A percentile compares a stretch with the other conserved stretches of the same genome.
phyloP scores from a whole-genome alignment of 1,284 basidiomycete species.

The Ganoderma leucocontextum region DNA sequence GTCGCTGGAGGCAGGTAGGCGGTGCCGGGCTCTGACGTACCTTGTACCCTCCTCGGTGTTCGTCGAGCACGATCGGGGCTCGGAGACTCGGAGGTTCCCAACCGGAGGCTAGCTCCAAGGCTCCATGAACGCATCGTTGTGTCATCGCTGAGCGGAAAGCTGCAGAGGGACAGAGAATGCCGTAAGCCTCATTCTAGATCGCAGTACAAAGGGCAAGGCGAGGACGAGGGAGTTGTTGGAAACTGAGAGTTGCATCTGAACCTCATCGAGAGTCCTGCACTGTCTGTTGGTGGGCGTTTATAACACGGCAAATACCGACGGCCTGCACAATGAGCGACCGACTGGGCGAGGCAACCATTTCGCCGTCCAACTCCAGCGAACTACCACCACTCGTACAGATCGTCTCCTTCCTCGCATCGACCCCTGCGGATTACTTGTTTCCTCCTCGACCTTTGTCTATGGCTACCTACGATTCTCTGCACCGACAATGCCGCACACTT shows the following conservation, averaged over 20 bases:
- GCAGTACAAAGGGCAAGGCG: neutral
- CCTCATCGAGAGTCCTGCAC: neutral
- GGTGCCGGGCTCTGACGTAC: conserved; percentile 11
- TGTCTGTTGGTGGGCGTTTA: neutral
- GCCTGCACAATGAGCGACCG: conserved; percentile 1
- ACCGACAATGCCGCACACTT: conserved; percentile 89
- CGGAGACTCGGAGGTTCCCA: neutral
- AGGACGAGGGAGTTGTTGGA: conserved; percentile 10
- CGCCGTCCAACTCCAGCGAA: neutral
- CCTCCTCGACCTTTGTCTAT: conserved; percentile 44
- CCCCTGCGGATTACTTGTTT: neutral
- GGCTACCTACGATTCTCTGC: conserved; percentile 80
- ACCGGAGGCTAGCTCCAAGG: neutral
- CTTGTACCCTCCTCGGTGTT: conserved; percentile 3
- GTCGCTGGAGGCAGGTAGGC: conserved; percentile 21
- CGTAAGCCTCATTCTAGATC: neutral
- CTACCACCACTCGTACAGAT: neutral
- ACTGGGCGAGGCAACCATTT: conserved; percentile 4
- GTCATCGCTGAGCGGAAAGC: neutral
- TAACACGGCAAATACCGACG: conserved; percentile 7
- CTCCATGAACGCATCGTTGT: conserved; percentile 12
- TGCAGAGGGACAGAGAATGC: neutral
- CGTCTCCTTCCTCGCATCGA: neutral
- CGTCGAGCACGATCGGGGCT: conserved; percentile 1
- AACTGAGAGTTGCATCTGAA: conserved; percentile 2